phyloP scores from a whole-genome alignment of 306 rosid species.

The Sphenostylis stenocarpa region DNA sequence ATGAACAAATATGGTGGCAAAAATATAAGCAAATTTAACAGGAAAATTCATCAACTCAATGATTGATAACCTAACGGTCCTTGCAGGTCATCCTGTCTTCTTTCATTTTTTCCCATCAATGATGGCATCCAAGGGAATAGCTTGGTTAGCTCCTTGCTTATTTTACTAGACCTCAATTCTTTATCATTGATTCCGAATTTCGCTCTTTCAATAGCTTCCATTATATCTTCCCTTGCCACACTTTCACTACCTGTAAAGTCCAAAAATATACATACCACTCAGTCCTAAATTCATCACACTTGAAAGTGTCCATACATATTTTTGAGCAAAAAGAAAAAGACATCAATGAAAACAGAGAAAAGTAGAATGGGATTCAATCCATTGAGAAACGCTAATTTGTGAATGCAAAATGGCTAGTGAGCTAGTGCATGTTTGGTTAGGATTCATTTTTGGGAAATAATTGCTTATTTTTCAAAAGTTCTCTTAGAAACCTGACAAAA shows the following conservation, averaged over 20 bases:
- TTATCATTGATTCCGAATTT: constrained; percentile 79
- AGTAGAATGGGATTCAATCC: neutral
- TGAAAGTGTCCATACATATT: neutral
- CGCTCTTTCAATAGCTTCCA: constrained; percentile 96
- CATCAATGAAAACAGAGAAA: neutral
- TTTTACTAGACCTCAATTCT: constrained; percentile 47
- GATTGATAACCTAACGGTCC: constrained; percentile 88
- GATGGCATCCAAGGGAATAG: constrained; percentile 94
- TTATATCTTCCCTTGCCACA: constrained; percentile 81
- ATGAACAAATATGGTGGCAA: neutral
- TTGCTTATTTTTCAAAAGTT: neutral
- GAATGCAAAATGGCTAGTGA: no score
- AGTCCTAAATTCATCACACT: neutral
- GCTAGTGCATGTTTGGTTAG: neutral
- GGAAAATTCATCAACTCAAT: constrained; percentile 51
- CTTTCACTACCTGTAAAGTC: constrained; percentile 65
- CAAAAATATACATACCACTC: constrained; percentile 8
- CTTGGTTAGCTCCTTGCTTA: constrained; percentile 77
- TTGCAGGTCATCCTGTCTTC: constrained; percentile 50
- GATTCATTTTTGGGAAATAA: neutral
- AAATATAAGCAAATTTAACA: neutral
- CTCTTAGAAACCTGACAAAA: neutral
- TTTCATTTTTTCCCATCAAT: constrained; percentile 59
- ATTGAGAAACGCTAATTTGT: no score
- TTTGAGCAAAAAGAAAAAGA: neutral